Base-by-base conservation (phyloP, 768 basidiomycete species). In the Polyporus arcularius region DNA sequence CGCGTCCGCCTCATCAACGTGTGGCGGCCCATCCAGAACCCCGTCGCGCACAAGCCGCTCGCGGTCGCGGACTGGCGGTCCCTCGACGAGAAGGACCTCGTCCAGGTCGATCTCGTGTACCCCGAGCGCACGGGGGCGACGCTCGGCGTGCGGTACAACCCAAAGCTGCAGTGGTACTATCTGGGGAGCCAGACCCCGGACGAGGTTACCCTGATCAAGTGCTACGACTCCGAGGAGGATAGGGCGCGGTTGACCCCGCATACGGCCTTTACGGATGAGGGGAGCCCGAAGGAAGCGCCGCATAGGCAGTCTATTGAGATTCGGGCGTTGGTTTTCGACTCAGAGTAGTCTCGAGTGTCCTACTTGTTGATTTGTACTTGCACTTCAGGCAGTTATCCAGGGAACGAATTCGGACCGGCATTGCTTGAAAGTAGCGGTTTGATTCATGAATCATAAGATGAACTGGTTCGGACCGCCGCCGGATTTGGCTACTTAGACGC, bases 1-100 rank as follows among this genome's bases (percentile, higher is more conserved):
- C 76, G 79, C 45, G 72, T 73, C 38, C 76, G 75, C 55, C 78
- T 80, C 65, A 77, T 80, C 65, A 80, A 80, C 60, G 75, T 79
- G 40, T 79, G 79, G 79, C 75, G 79, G n/a, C 79, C 79, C 7
- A 78, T 80, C 52, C 66, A 49, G 39, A 65, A 79, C 59, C 60
- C 73, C 8, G 77, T 74, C 40, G 71, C 73, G 15, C 74, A 80
- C 62, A 65, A 72, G n/a, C 79, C 79, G 8, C 73, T 80, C 45
- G 77, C 75, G 3, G 66, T 78, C 4, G 74, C 75, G 1, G 79
- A 80, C 66, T 80, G 72, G 66, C 75, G 74, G 40, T 62, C 69
- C 8, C 46, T 80, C 58, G 68, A 80, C 62, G 61, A 61, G 15
- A 68, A 70, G 32, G 78, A 79, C 55, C 75, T 80, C 31, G 55